These are phyloP conservation scores for Xylaria castorea DNA, from an alignment of 495 filamentous ascomycete species.

Conservation along the genomic window DNA sequence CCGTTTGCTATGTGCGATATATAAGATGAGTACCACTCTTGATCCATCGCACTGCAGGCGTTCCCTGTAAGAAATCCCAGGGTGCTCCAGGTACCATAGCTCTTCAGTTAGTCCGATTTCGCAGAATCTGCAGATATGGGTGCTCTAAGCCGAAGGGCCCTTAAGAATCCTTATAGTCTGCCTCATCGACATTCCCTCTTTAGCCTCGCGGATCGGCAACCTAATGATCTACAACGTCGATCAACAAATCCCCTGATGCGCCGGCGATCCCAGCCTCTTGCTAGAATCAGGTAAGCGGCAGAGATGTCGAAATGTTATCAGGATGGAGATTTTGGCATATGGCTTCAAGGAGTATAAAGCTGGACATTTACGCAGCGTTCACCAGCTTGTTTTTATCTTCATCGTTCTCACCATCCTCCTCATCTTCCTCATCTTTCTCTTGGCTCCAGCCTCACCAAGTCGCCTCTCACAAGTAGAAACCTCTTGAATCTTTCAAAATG, in stretches of 20 bases:
- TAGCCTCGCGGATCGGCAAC: slow-evolving; percentile 18
- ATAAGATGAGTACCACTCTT: background rate
- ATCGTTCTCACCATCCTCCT: background rate
- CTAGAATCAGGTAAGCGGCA: background rate
- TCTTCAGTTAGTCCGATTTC: background rate
- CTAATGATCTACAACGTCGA: slow-evolving; percentile 13
- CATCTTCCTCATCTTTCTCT: background rate
- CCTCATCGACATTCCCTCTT: slow-evolving; percentile 17
- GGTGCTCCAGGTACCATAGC: background rate
- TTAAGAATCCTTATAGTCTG: background rate
- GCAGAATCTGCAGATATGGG: background rate
- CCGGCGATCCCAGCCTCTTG: background rate
- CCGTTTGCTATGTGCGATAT: background rate
- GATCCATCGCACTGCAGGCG: background rate
- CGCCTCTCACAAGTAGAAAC: background rate
- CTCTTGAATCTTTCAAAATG: slow-evolving; percentile 35
- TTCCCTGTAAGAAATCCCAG: background rate
- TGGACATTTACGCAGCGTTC: background rate
- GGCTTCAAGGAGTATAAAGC: slow-evolving; percentile 4
- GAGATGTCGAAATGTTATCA: background rate
- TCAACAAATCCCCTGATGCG: slow-evolving; percentile 16
- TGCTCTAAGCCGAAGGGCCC: background rate
- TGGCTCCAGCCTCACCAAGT: background rate
- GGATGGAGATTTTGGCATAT: background rate
- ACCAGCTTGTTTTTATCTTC: background rate